Percentiles rank a stretch among this genome's conserved stretches.
phyloP scores from a whole-genome alignment of 495 filamentous ascomycete genomes.

The Xylaria venustula region DNA sequence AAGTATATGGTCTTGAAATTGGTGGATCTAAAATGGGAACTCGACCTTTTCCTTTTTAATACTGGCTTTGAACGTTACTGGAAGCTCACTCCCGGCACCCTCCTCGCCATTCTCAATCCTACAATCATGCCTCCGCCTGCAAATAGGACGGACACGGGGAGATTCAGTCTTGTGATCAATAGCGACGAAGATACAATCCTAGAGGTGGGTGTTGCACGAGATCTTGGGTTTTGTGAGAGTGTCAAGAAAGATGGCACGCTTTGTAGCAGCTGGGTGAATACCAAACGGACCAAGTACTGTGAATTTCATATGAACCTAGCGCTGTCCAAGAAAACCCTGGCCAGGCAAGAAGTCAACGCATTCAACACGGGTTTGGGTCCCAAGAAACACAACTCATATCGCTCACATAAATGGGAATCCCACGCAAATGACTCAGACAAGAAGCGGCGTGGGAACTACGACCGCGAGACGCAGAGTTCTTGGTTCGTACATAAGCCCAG shows the following conservation, averaged over 20 bases:
- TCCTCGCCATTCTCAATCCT: slow-evolving; percentile 93
- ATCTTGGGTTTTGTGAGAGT: slow-evolving; percentile 85
- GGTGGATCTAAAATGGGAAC: slow-evolving; percentile 84
- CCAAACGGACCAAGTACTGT: slow-evolving; percentile 83
- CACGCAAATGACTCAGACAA: slow-evolving; percentile 27
- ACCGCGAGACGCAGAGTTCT: slow-evolving; percentile 54
- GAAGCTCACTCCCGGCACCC: slow-evolving; percentile 80
- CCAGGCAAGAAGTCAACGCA: slow-evolving; percentile 79
- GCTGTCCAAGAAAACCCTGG: slow-evolving; percentile 65
- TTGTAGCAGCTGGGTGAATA: slow-evolving; percentile 85
- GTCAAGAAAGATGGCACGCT: slow-evolving; percentile 78
- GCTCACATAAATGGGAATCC: slow-evolving; percentile 13
- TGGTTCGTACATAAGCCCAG: slow-evolving; percentile 57
- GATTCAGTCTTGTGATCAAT: slow-evolving; percentile 79
- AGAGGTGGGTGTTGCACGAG: slow-evolving; percentile 80
- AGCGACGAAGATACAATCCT: slow-evolving; percentile 84
- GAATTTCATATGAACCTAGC: slow-evolving; percentile 86
- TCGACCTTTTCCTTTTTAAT: slow-evolving; percentile 91
- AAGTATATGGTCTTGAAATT: slow-evolving; percentile 92
- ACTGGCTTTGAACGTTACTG: slow-evolving; percentile 87
- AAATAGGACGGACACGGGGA: slow-evolving; percentile 67
- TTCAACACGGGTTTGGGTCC: slow-evolving; percentile 47
- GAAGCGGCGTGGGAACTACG: slow-evolving; percentile 56
- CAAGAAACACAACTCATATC: slow-evolving; percentile 23
- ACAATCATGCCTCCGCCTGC: slow-evolving; percentile 81